Percentiles rank a stretch among this genome's conserved stretches.
phyloP scores from a whole-genome alignment of 306 rosid genomes.

The Castanospermum australe region DNA sequence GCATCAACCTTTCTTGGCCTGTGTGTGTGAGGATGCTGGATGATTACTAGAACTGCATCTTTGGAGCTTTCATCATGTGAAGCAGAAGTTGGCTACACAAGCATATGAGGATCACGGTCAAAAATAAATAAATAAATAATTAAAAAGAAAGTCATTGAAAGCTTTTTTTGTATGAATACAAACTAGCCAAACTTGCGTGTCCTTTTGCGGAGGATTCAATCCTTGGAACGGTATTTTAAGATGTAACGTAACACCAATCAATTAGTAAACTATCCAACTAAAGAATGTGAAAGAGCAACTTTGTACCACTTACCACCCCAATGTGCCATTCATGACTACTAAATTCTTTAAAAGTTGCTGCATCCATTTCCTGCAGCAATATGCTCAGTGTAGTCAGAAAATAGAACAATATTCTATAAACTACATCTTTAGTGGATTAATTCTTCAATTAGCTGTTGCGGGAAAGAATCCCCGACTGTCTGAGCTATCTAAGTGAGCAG shows the following conservation, averaged over 20 bases:
- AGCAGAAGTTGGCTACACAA: constrained; percentile 64
- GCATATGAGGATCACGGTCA: not conserved
- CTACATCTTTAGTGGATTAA: not conserved
- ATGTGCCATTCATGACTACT: constrained; percentile 80
- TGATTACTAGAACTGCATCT: constrained; percentile 69
- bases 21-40: constrained; percentile 71
- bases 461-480: not conserved
- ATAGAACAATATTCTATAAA: not conserved
- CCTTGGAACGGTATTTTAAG: not conserved
- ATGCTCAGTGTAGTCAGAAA: constrained; percentile 17
- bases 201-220: not conserved
- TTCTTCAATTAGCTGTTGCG: not conserved
- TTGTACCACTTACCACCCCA: constrained; percentile 70
- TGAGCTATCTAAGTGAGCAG: not conserved
- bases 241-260: not conserved
- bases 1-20: constrained; percentile 34
- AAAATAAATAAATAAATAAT: not conserved
- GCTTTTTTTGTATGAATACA: not conserved
- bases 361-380: constrained; percentile 83
- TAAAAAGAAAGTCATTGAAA: not conserved
- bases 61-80: constrained; percentile 41
- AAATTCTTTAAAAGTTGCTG: constrained; percentile 79
- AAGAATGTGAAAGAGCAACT: not conserved
- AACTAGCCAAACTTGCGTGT: not conserved
- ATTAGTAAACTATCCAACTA: not conserved